Evolutionary conservation across 2,329 filamentous ascomycete genomes (phyloP), one percentile per base, ranked within the genome.

Genomic region (Orbilia ellipsospora): DNA sequence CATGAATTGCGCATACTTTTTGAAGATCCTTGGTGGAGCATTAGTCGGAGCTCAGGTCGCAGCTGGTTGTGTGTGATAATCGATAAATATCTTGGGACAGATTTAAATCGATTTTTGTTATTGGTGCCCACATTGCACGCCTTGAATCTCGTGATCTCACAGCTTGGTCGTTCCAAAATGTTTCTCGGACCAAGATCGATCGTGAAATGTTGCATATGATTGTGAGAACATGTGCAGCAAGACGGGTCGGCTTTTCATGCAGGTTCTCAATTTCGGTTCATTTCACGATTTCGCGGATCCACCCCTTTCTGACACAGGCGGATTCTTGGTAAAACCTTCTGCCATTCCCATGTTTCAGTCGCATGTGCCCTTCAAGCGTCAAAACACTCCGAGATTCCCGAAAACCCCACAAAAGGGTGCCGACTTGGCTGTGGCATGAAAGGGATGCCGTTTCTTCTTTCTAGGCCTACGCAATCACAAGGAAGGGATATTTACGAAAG

Each of bases 311-410:
- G 31, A 36, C 2, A 36, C 5, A 65, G 56, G 51, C 7, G 55
- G 54, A 31, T 56, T 48, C 55, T 20, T 56, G 56, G 59, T 59
- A 18, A 64, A 63, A 75, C 64, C 31, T 15, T 63, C 48, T 51
- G 20, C 44, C 70, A 67, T 67, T 66, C 70, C 50, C 56, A 52
- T 69, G 72, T 69, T 75, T 75, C 72, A 75, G 7, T 31, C 7
- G 7, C 7, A 31, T 69, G 55, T 69, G 62, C 63, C 72, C 69
- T 16, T 40, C 52, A 63, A 55, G n/a, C n/a, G n/a, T 18, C 44
- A 59, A 59, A 59, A 59, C 40, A 31, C 18, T 59, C 55, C 55
- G 55, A 59, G 31, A 59, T 61, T 61, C 57, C 55, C 66, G 55
- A 40, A 51, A 57, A 50, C 57, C 31, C 56, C 56, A 57, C 40